A percentile compares a stretch with the other conserved stretches of the same genome.
phyloP scores from a whole-genome alignment of 2,329 filamentous ascomycete genomes.

The Diaporthe citriasiana region DNA sequence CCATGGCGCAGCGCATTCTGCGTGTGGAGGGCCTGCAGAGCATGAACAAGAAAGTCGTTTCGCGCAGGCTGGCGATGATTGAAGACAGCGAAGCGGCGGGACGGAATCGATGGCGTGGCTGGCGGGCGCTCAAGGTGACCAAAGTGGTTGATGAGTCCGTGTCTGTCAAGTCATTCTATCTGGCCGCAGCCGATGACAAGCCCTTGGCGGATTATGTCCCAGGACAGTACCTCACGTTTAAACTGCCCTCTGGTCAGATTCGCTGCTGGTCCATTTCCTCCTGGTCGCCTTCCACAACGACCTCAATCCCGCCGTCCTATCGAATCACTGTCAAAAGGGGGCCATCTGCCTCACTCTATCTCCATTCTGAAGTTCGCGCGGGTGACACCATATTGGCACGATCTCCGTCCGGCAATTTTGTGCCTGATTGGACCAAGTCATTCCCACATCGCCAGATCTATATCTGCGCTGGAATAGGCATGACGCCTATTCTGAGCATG shows the following conservation, averaged over 20 bases:
- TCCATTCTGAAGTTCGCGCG: background rate
- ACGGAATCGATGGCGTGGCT: background rate
- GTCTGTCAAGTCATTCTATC: background rate
- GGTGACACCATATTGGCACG: background rate
- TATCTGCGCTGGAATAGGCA: background rate
- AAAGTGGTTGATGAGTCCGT: background rate
- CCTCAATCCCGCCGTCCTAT: background rate
- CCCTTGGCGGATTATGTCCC: background rate
- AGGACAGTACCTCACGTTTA: background rate
- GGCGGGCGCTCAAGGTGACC: conserved; percentile 1
- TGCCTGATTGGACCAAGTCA: background rate
- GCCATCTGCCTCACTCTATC: background rate
- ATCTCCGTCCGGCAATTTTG: background rate
- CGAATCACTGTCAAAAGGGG: background rate
- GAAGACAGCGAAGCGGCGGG: background rate
- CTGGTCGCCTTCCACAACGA: background rate
- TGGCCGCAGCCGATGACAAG: background rate
- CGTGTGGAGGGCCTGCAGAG: background rate
- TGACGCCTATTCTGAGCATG: conserved; percentile 1
- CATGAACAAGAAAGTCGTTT: background rate
- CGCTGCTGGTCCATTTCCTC: conserved; percentile 6
- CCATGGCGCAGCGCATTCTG: background rate
- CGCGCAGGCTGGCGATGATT: conserved; percentile 1
- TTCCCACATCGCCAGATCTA: background rate
- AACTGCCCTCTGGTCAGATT: background rate